phyloP scores from a whole-genome alignment of 345 rosid genomes.

The Geranium brycei region DNA sequence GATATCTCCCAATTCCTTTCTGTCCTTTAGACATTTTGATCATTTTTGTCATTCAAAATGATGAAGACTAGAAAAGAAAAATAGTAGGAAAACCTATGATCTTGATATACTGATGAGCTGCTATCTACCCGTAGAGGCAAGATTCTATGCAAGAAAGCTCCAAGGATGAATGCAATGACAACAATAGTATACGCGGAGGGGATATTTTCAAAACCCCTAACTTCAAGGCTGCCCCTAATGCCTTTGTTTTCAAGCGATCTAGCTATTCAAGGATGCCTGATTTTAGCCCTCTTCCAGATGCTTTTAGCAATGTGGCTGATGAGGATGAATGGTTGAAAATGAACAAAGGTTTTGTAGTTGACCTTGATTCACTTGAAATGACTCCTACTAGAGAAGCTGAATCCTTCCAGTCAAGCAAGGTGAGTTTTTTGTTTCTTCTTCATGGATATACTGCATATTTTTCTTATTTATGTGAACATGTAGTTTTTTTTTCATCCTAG shows the following conservation, averaged over 20 bases:
- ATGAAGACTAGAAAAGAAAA: background rate
- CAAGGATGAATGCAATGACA: constrained; percentile 30
- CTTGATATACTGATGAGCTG: background rate
- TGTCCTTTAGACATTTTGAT: background rate
- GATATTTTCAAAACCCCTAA: constrained; percentile 50
- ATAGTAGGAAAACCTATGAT: background rate
- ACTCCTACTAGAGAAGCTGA: constrained; percentile 69
- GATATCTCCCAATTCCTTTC: background rate
- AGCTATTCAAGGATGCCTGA: constrained; percentile 46
- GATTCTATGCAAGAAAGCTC: constrained; percentile 27
- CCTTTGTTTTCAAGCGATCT: constrained; percentile 69
- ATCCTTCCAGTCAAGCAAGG: constrained; percentile 35
- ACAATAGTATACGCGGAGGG: constrained; percentile 22
- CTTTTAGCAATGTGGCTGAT: constrained; percentile 68
- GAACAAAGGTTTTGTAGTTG: constrained; percentile 73
- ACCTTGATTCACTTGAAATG: constrained; percentile 63
- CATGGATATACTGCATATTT: too few relatives aligned
- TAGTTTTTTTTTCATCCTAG: background rate
- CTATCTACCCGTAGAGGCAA: constrained; percentile 12
- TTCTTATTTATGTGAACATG: background rate
- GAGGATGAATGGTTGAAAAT: constrained; percentile 90
- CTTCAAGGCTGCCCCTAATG: constrained; percentile 43
- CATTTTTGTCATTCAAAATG: background rate
- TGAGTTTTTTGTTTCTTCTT: constrained; percentile 1
- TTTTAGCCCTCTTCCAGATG: constrained; percentile 73